Base-by-base conservation (phyloP, 2,329 filamentous ascomycete genomes). In the Saccharata proteae region DNA sequence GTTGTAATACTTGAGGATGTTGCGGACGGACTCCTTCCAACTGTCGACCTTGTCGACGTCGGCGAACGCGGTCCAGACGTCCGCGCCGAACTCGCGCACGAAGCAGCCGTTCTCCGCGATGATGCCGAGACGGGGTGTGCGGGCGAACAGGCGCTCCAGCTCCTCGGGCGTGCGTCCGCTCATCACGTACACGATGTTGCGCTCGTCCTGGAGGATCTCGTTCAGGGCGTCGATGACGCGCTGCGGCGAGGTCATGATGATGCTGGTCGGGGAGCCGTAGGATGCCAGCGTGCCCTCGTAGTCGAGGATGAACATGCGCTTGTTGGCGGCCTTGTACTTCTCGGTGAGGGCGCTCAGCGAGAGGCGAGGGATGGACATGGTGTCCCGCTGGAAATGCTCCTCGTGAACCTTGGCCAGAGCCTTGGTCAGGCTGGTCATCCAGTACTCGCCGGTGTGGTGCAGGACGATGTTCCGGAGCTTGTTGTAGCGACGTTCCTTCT, bases 101-200 rank as follows among this genome's bases (percentile, higher is more conserved):
- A 92, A 96, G 52, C 83, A 93, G 2, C 88, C 88, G 42, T 93
- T 94, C 58, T 96, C 88, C 0, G 88, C 88, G 41, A 96, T 92
- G 4, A 96, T 65, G 3, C 90, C 90, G 3, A 94, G 62, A 38
- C 80, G 79, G 4, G 82, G 80, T 2, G 94, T 79, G 15, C 80
- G 73, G 31, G 77, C 77, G 65, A 96, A 94, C 2, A 92, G 66
- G 4, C 78, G 74, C 43, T 93, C 84, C 19, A 94, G 74, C 47
- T 94, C 85, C 45, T 92, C 82, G 0, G 85, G 82, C 43, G 77
- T 80, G 19, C 84, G 77, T 6, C 82, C 79, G 33, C 84, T 93
- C 84, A 93, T 96, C 41, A 96, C 77, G 46, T 93, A 96, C 16
- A 96, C 80, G 2, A 76, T 75, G 48, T 96, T 96, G 38, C 71